Conservation (phyloP, 768 basidiomycete genomes). For the Lactarius vividus region DNA sequence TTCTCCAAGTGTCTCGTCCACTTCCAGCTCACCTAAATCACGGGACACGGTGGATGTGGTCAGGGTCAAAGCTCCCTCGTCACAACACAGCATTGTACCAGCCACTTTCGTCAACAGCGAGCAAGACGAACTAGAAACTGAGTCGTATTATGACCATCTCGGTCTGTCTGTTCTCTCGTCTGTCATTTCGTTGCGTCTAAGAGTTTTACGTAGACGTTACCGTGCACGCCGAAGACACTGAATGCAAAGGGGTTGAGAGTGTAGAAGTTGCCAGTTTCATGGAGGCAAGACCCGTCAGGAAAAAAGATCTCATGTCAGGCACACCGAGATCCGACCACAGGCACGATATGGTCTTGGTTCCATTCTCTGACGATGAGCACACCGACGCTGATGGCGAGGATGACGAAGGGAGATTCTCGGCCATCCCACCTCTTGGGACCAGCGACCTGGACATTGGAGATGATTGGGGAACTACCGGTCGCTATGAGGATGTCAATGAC, state of each 20-base stretch:
- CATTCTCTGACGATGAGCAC: conserved; percentile 15
- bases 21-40: conserved; percentile 1
- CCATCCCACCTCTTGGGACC: conserved; percentile 23
- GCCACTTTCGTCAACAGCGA: conserved; percentile 1
- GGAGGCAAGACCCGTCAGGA: background rate
- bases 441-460: conserved; percentile 26
- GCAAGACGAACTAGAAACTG: background rate
- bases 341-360: conserved; percentile 7
- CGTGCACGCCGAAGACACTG: background rate
- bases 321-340: background rate
- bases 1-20: conserved; percentile 12
- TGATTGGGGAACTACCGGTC: conserved; percentile 10
- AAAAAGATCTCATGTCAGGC: background rate
- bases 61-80: background rate
- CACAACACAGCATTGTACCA: background rate
- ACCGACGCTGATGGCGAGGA: conserved; percentile 23
- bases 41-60: background rate
- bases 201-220: conserved; percentile 4
- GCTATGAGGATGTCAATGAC: background rate
- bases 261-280: background rate
- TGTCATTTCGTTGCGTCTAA: conserved; percentile 3
- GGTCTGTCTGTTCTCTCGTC: conserved; percentile 2
- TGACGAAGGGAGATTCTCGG: conserved; percentile 6
- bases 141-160: background rate
- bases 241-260: background rate